phyloP scores from a whole-genome alignment of 768 basidiomycete genomes.

The Exsudoporus frostii region DNA sequence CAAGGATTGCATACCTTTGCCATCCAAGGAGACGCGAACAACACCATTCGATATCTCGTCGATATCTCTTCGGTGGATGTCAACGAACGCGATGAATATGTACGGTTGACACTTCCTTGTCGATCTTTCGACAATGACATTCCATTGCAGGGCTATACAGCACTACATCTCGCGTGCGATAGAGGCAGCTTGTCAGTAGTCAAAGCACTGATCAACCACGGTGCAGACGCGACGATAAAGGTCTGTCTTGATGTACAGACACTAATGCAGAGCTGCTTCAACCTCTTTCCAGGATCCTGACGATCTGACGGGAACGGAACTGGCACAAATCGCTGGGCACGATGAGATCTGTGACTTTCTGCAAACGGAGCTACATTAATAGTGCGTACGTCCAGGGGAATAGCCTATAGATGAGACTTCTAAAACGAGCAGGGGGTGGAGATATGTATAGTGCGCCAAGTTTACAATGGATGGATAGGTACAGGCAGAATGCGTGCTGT shows the following conservation, averaged over 20 bases:
- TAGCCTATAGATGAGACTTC: not conserved
- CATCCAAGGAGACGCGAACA: constrained; percentile 49
- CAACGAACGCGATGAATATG: constrained; percentile 69
- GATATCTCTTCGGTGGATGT: constrained; percentile 44
- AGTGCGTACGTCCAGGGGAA: constrained; percentile 5
- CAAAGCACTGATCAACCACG: constrained; percentile 53
- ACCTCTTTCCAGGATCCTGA: constrained; percentile 57
- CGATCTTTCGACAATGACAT: constrained; percentile 1
- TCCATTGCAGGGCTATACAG: constrained; percentile 71
- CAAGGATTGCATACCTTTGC: constrained; percentile 61
- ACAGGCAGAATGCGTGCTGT: not conserved
- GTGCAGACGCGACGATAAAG: constrained; percentile 64
- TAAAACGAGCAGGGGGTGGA: constrained; percentile 5
- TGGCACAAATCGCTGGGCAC: constrained; percentile 59
- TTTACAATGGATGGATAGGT: not conserved
- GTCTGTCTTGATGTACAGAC: constrained; percentile 35
- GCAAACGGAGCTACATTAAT: constrained; percentile 14
- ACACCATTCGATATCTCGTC: constrained; percentile 43
- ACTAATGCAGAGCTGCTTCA: constrained; percentile 1
- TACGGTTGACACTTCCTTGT: constrained; percentile 37
- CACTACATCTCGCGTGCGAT: constrained; percentile 85
- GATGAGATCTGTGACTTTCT: constrained; percentile 44
- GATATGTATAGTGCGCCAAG: constrained; percentile 1
- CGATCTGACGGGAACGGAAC: constrained; percentile 53
- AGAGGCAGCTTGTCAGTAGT: constrained; percentile 64